Evolutionary conservation across 352 stramenopile species (phyloP).

Genomic region (Phytopythium oedochilum): DNA sequence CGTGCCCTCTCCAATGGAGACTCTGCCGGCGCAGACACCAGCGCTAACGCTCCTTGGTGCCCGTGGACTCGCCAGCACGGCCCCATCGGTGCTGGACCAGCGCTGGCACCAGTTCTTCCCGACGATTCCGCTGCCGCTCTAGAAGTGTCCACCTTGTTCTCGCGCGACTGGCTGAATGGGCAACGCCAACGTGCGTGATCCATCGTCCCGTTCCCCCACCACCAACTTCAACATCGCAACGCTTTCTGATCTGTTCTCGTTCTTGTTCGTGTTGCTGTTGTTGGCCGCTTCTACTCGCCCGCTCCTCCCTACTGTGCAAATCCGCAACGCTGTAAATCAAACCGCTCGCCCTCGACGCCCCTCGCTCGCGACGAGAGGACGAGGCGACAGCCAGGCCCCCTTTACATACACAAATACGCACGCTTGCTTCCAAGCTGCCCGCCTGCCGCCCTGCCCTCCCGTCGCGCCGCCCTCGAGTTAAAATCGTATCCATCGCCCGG

Average conservation of each 20-base stretch:
- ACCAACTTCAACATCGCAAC: no score
- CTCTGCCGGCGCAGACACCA: no score
- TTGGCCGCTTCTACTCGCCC: neutral
- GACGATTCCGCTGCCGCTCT: conserved; percentile 6
- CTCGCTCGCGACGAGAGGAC: neutral
- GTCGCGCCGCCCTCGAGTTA: neutral
- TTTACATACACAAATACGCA: neutral
- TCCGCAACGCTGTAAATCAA: conserved; percentile 1
- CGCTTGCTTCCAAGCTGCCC: neutral
- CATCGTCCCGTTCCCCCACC: no score
- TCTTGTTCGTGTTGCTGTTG: neutral
- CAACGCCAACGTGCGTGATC: no score
- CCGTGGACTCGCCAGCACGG: conserved; percentile 21
- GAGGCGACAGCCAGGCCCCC: neutral
- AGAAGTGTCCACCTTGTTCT: neutral
- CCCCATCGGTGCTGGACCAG: conserved; percentile 41
- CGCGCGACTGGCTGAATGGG: neutral
- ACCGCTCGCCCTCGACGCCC: neutral
- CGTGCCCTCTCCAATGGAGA: conserved; percentile 3
- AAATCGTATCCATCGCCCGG: neutral
- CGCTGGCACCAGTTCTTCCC: conserved; percentile 56
- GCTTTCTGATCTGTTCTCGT: conserved; percentile 3
- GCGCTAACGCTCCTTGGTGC: neutral
- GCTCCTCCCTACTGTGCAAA: conserved; percentile 1
- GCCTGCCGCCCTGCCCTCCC: neutral